Conservation (phyloP, 768 basidiomycete species). For the Lactarius quietus region DNA sequence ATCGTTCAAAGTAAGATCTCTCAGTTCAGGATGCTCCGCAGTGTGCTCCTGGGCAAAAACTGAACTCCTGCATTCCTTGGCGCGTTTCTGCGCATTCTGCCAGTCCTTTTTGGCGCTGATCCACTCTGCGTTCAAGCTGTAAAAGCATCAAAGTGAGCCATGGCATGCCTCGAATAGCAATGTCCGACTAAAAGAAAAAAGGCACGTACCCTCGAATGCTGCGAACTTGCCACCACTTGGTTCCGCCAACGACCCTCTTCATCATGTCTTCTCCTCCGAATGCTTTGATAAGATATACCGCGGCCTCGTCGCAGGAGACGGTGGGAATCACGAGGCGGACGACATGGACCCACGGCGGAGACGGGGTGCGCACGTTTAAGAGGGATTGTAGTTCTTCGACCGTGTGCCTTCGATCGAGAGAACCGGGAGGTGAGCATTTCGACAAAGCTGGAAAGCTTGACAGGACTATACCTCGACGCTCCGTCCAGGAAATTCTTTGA, state of each 20-base stretch:
- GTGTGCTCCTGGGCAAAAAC: not conserved
- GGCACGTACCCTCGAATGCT: conserved; percentile 67
- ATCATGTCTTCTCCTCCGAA: conserved; percentile 80
- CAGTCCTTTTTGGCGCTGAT: conserved; percentile 82
- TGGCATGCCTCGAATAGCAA: too few relatives aligned
- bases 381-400: conserved; percentile 83
- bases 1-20: not conserved
- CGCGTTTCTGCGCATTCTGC: conserved; percentile 58
- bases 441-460: too few relatives aligned
- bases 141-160: not conserved
- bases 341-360: conserved; percentile 80
- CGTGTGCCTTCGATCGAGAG: conserved; percentile 56
- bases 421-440: not conserved
- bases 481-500: conserved; percentile 66
- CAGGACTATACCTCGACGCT: too few relatives aligned
- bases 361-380: conserved; percentile 75
- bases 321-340: conserved; percentile 70
- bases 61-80: conserved; percentile 34
- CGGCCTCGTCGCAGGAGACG: conserved; percentile 71
- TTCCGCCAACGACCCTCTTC: conserved; percentile 74
- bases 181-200: conserved; percentile 18
- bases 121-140: conserved; percentile 84
- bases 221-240: conserved; percentile 96
- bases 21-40: not conserved
- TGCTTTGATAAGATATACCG: conserved; percentile 64